phyloP scores from a whole-genome alignment of 345 rosid genomes.

The Eucalyptus pumila region DNA sequence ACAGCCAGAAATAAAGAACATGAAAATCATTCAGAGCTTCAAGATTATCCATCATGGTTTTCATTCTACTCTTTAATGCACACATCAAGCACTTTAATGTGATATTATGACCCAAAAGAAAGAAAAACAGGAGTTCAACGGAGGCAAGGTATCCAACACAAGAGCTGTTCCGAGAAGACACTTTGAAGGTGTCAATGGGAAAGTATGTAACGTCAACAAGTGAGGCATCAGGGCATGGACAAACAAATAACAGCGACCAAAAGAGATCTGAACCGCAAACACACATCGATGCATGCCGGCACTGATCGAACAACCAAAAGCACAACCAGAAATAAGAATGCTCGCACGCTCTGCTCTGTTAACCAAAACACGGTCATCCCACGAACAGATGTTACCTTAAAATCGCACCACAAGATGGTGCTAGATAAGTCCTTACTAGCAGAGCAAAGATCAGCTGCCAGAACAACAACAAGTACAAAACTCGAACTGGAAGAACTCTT shows the following conservation, averaged over 20 bases:
- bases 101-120: neutral
- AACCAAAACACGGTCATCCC: neutral
- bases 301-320: neutral
- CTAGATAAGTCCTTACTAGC: neutral
- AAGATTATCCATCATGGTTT: neutral
- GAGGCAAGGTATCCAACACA: neutral
- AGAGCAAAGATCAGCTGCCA: neutral
- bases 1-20: neutral
- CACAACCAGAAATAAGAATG: neutral
- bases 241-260: neutral
- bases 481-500: neutral
- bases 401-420: neutral
- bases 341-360: neutral
- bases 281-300: neutral
- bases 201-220: neutral
- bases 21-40: neutral
- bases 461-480: neutral
- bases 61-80: neutral
- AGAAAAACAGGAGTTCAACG: neutral
- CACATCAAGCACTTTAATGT: neutral
- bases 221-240: neutral
- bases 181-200: neutral
- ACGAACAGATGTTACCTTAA: neutral
- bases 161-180: neutral
- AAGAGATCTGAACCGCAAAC: neutral